These are phyloP conservation scores for Globisporangium echinulatum DNA, from an alignment of 352 stramenopile genomes.

Conservation along the genomic window DNA sequence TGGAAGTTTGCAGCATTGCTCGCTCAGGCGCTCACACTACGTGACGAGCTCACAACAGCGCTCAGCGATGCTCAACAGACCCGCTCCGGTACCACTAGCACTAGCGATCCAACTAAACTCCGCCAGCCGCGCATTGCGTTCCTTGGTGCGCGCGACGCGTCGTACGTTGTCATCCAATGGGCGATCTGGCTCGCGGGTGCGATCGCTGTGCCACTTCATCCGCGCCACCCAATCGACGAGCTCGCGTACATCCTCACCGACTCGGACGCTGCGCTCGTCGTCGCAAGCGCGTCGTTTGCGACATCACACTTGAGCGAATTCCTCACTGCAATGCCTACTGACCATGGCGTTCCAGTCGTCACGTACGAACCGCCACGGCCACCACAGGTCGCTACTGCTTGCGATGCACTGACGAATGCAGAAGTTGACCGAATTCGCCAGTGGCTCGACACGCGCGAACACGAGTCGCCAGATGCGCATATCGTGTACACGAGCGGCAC, in stretches of 20 bases:
- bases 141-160: conserved; percentile 33
- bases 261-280: conserved; percentile 32
- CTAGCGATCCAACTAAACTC: not conserved
- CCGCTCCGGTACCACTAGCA: not conserved
- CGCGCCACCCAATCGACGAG: conserved; percentile 49
- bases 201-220: conserved; percentile 61
- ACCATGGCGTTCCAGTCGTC: conserved; percentile 15
- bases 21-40: conserved; percentile 22
- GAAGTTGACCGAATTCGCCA: conserved; percentile 1
- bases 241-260: conserved; percentile 72
- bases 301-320: conserved; percentile 15
- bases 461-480: conserved; percentile 25
- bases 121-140: conserved; percentile 31
- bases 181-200: conserved; percentile 65
- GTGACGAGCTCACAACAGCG: conserved; percentile 19
- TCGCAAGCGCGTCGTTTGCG: conserved; percentile 43
- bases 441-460: conserved; percentile 24
- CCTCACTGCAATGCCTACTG: conserved; percentile 9
- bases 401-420: not conserved
- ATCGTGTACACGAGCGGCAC: conserved; percentile 87
- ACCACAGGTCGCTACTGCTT: not conserved
- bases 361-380: not conserved
- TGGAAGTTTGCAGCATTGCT: conserved; percentile 48
- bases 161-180: conserved; percentile 68
- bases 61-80: conserved; percentile 4